These are phyloP conservation scores for Agaricus sinodeliciosus DNA, from an alignment of 768 basidiomycete species.

Conservation along the genomic window DNA sequence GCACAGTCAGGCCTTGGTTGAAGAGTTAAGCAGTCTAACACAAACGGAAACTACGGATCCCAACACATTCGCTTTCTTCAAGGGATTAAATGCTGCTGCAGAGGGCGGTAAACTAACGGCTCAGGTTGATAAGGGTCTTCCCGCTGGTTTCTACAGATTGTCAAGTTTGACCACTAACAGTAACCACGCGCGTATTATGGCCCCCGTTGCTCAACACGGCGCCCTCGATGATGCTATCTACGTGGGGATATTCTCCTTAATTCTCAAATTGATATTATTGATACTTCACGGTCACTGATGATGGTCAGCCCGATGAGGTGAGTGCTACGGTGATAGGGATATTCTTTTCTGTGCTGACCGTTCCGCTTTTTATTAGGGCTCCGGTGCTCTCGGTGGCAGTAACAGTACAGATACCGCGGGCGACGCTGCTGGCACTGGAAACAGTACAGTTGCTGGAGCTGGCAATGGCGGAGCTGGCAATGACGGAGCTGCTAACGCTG, in stretches of 20 bases:
- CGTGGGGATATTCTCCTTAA: conserved; percentile 25
- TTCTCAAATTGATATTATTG: neutral
- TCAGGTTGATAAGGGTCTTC: conserved; percentile 46
- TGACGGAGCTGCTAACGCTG: conserved; percentile 1
- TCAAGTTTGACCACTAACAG: conserved; percentile 50
- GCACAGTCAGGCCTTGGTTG: conserved; percentile 54
- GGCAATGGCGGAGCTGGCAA: too few species aligned
- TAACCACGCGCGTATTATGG: conserved; percentile 57
- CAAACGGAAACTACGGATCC: conserved; percentile 43
- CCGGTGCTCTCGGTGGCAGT: neutral
- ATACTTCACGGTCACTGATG: conserved; percentile 13
- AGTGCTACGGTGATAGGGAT: neutral
- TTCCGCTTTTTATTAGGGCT: neutral
- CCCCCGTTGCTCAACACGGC: conserved; percentile 56
- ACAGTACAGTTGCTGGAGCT: neutral
- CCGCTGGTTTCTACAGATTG: conserved; percentile 53
- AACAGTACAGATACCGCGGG: neutral
- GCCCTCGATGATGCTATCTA: conserved; percentile 51
- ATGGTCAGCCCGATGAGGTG: conserved; percentile 9
- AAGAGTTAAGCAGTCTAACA: conserved; percentile 34
- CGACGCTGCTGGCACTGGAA: neutral
- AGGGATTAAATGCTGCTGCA: conserved; percentile 38
- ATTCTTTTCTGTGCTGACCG: neutral
- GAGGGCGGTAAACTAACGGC: conserved; percentile 41
- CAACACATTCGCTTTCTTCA: conserved; percentile 52